phyloP scores from a whole-genome alignment of 164 flowering plant genomes.

The Platanus orientalis region DNA sequence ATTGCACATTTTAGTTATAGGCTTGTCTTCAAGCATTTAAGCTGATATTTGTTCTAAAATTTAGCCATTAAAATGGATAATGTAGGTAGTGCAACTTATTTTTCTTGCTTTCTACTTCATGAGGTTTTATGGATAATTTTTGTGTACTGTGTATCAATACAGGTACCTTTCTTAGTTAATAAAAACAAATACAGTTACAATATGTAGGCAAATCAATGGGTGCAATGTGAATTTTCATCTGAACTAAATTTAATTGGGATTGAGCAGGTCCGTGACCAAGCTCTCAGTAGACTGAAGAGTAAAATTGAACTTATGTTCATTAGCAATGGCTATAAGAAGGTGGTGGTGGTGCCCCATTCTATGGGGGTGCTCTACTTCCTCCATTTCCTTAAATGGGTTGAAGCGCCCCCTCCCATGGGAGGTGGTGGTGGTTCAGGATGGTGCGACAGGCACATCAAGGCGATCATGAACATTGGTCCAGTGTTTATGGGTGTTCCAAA shows the following conservation, averaged over 20 bases:
- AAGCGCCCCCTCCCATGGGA: constrained; percentile 59
- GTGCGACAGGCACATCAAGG: constrained; percentile 70
- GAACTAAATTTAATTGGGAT: constrained; percentile 7
- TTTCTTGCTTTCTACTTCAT: no score
- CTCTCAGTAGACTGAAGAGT: constrained; percentile 75
- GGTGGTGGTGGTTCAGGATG: constrained; percentile 73
- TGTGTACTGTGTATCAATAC: no score
- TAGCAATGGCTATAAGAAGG: constrained; percentile 60
- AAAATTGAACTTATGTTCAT: constrained; percentile 66
- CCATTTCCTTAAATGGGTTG: constrained; percentile 83
- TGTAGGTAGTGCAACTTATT: background rate
- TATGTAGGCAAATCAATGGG: no score
- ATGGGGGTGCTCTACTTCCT: constrained; percentile 75
- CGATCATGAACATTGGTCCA: constrained; percentile 70
- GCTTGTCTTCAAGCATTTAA: no score
- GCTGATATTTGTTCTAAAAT: no score
- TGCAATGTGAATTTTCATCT: background rate
- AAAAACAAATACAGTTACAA: no score
- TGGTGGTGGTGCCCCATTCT: constrained; percentile 82
- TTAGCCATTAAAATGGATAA: no score
- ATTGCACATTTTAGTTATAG: no score
- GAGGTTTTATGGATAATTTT: no score
- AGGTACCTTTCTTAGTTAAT: no score
- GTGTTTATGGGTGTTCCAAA: constrained; percentile 76
- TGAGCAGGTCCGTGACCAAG: constrained; percentile 64